These are phyloP conservation scores for Coemansia sp. DNA, from an alignment of 192 early-diverging fungal genomes.

Conservation along the genomic window DNA sequence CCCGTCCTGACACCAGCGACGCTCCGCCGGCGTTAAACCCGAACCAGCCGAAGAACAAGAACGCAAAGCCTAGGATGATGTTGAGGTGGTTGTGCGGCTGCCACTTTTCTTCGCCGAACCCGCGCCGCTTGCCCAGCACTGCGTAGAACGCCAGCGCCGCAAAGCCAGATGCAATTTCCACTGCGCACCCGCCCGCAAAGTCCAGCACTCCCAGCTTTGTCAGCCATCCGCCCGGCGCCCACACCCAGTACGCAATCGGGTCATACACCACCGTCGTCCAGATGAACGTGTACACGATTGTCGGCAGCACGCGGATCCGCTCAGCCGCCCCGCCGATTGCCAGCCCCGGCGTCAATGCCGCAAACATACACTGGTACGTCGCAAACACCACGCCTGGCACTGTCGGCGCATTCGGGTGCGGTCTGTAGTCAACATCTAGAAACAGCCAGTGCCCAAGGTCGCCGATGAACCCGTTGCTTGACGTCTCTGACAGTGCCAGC, in stretches of 20 bases:
- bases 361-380: conserved; percentile 83
- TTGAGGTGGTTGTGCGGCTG: conserved; percentile 80
- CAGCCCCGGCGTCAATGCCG: conserved; percentile 69
- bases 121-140: conserved; percentile 77
- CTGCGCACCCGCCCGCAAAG: conserved; percentile 88
- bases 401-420: conserved; percentile 60
- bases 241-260: conserved; percentile 79
- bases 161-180: conserved; percentile 79
- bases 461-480: conserved; percentile 71
- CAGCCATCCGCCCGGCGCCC: conserved; percentile 82
- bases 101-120: conserved; percentile 60
- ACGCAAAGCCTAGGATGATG: conserved; percentile 74
- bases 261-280: conserved; percentile 75
- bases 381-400: conserved; percentile 68
- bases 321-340: conserved; percentile 73
- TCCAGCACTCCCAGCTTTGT: conserved; percentile 72
- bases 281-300: conserved; percentile 65
- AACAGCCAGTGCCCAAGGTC: conserved; percentile 65
- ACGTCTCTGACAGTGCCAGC: conserved; percentile 66
- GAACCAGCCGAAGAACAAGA: conserved; percentile 93
- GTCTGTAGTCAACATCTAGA: conserved; percentile 58
- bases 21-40: conserved; percentile 89
- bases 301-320: conserved; percentile 70
- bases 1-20: conserved; percentile 67
- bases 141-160: conserved; percentile 81